Percentiles rank a stretch among this genome's conserved stretches.
phyloP scores from a whole-genome alignment of 2,329 filamentous ascomycete species.

The Akanthomyces dipterigenus region DNA sequence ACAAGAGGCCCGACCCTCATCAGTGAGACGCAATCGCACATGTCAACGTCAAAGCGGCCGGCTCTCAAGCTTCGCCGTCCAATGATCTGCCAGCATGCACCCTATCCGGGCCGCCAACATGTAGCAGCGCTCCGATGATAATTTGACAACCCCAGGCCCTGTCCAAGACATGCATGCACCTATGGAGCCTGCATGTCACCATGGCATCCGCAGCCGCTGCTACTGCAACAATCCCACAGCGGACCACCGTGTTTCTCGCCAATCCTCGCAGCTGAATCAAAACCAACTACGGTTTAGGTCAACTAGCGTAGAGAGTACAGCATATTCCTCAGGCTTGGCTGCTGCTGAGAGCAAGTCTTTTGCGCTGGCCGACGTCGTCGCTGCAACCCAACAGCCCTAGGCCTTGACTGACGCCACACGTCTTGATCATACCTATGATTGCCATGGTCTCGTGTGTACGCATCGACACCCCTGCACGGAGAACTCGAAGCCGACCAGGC shows the following conservation, averaged over 20 bases:
- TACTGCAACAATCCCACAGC: neutral
- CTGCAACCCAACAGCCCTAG: neutral
- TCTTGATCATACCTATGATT: no score
- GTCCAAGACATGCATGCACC: neutral
- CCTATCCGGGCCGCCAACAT: neutral
- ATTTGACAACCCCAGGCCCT: neutral
- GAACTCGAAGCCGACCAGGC: no score
- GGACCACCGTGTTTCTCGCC: neutral
- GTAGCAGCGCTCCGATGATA: neutral
- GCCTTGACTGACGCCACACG: neutral
- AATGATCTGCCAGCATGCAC: neutral
- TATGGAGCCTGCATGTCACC: neutral
- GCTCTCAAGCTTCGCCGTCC: no score
- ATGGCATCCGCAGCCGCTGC: neutral
- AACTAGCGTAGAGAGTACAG: neutral
- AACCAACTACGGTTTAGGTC: neutral
- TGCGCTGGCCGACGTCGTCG: neutral
- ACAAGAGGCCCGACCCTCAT: no score
- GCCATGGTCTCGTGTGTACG: no score
- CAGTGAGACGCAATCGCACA: no score
- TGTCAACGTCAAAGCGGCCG: no score
- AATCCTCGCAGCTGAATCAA: neutral
- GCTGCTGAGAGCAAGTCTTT: neutral
- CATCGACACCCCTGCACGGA: no score
- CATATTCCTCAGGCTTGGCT: neutral